These are phyloP conservation scores for Agarophyton chilense DNA, from an alignment of 23 red algal genomes.

Conservation along the genomic window DNA sequence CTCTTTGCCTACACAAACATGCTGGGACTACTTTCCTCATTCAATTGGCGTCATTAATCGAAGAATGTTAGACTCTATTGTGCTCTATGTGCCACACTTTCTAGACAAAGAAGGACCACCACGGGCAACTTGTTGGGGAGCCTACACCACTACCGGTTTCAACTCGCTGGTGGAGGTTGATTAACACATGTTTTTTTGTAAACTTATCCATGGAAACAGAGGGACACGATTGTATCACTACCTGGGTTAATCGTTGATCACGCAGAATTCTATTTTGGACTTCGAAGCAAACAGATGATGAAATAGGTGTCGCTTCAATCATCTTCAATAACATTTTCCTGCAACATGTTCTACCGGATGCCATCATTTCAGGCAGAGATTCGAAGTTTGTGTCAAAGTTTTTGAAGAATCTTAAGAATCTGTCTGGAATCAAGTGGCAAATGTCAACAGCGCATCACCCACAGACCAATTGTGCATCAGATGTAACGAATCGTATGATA, in stretches of 20 bases:
- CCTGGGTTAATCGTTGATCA: constrained; percentile 19
- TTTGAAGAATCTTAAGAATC: neutral
- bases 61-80: neutral
- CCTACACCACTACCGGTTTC: constrained; percentile 13
- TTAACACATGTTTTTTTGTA: constrained; percentile 17
- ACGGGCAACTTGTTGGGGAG: neutral
- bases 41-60: constrained; percentile 16
- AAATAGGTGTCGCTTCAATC: neutral
- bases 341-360: constrained; percentile 25
- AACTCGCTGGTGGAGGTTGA: neutral
- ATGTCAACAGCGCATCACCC: constrained; percentile 8
- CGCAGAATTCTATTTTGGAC: neutral
- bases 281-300: neutral
- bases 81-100: neutral
- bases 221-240: constrained; percentile 25
- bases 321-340: constrained; percentile 28
- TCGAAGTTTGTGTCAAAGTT: neutral
- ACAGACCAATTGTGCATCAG: constrained; percentile 7
- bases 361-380: constrained; percentile 26
- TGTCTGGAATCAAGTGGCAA: neutral
- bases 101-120: constrained; percentile 10
- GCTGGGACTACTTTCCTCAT: neutral
- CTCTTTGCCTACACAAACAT: constrained; percentile 35
- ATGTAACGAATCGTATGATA: too few species aligned
- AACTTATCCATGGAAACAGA: neutral